Conservation (phyloP, 2,329 filamentous ascomycete genomes). For the Apiospora malaysiana region DNA sequence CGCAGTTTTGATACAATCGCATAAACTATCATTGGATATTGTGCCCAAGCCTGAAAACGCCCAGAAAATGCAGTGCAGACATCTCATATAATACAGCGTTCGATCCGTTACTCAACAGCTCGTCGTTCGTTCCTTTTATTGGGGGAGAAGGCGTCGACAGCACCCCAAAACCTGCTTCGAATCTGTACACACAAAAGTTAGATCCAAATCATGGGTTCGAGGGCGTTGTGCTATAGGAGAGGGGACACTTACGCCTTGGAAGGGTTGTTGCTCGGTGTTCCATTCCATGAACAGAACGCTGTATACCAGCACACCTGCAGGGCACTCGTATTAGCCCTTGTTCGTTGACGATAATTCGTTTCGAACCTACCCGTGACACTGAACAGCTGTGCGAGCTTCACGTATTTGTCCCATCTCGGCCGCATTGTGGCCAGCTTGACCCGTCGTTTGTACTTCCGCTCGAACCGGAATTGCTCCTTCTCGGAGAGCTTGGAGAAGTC, state of each 20-base stretch:
- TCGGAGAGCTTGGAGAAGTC: constrained; percentile 72
- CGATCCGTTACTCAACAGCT: constrained; percentile 27
- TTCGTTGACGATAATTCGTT: not conserved
- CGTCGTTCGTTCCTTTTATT: constrained; percentile 33
- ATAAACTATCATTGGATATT: constrained; percentile 36
- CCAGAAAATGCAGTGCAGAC: constrained; percentile 36
- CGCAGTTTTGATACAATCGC: constrained; percentile 21
- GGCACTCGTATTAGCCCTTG: not conserved
- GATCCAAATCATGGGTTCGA: not conserved
- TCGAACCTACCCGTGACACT: constrained; percentile 59
- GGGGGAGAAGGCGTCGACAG: constrained; percentile 39
- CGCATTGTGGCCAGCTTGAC: constrained; percentile 47
- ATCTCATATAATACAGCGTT: constrained; percentile 23
- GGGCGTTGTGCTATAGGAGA: not conserved
- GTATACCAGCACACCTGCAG: constrained; percentile 58
- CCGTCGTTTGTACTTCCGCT: constrained; percentile 78
- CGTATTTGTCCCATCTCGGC: constrained; percentile 40
- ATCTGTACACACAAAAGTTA: constrained; percentile 39
- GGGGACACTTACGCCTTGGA: constrained; percentile 51
- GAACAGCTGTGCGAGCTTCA: constrained; percentile 68
- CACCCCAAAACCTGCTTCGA: constrained; percentile 46
- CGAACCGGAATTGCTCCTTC: constrained; percentile 78
- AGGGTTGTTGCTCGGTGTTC: constrained; percentile 52
- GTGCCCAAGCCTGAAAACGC: constrained; percentile 37
- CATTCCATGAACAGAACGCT: constrained; percentile 68